phyloP scores from a whole-genome alignment of 805 yeast species.

The Candida taoyuanica region DNA sequence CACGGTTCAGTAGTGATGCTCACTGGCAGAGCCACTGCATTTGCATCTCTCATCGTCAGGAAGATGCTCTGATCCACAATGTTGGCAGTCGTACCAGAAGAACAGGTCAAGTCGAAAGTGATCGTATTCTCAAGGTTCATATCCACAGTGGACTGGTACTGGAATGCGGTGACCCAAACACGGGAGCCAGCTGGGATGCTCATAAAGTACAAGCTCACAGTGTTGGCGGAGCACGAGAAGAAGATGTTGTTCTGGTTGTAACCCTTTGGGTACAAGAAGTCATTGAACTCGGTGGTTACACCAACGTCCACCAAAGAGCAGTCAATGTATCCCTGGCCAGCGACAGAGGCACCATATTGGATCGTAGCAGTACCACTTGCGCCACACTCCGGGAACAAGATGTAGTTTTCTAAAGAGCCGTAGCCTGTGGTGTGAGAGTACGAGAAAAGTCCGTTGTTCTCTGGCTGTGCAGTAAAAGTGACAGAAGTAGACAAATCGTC shows the following conservation, averaged over 20 bases:
- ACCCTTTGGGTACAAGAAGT: slow-evolving; percentile 30
- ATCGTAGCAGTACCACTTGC: slow-evolving; percentile 23
- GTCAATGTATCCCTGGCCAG: slow-evolving; percentile 19
- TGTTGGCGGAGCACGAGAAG: slow-evolving; percentile 24
- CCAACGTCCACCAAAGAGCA: slow-evolving; percentile 21
- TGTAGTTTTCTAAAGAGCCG: slow-evolving; percentile 30
- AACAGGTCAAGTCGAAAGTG: slow-evolving; percentile 16
- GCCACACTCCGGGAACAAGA: slow-evolving; percentile 31
- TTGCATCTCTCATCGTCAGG: slow-evolving; percentile 17
- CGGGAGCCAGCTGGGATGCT: slow-evolving; percentile 26
- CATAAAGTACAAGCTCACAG: slow-evolving; percentile 19
- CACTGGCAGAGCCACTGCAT: slow-evolving; percentile 21
- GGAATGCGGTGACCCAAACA: slow-evolving; percentile 30
- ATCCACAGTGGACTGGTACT: slow-evolving; percentile 15
- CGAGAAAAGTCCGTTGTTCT: slow-evolving; percentile 21
- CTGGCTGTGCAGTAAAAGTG: slow-evolving; percentile 22
- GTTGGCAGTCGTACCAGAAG: slow-evolving; percentile 2
- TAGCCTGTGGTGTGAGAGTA: slow-evolving; percentile 30
- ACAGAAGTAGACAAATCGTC: slow-evolving; percentile 26
- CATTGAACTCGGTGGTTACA: slow-evolving; percentile 29
- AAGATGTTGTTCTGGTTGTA: slow-evolving; percentile 14
- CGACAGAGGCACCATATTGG: slow-evolving; percentile 14
- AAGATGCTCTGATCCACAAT: slow-evolving; percentile 1
- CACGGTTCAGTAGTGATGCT: slow-evolving; percentile 15
- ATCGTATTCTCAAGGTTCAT: slow-evolving; percentile 9